Percentiles rank a stretch among this genome's conserved stretches.
phyloP scores from a whole-genome alignment of 192 early-diverging fungal genomes.

The Cladochytrium replicatum region DNA sequence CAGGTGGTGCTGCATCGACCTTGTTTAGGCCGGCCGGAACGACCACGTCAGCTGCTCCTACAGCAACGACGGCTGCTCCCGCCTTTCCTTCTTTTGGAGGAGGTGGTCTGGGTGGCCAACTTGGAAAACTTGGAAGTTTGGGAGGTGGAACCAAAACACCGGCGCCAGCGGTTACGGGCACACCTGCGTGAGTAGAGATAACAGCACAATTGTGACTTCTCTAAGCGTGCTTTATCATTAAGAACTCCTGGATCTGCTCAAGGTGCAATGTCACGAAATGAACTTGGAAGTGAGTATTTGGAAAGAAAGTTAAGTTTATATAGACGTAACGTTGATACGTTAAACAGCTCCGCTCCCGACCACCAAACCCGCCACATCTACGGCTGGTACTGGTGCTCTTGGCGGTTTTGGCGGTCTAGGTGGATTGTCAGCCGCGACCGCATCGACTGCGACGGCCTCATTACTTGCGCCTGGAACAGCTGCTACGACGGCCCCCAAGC shows the following conservation, averaged over 20 bases:
- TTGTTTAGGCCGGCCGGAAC: no score
- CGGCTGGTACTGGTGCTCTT: constrained; percentile 4
- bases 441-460: constrained; percentile 19
- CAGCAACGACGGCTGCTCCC: constrained; percentile 17
- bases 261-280: background rate
- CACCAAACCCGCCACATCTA: constrained; percentile 4
- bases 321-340: background rate
- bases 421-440: background rate
- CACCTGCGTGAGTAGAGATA: background rate
- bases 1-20: no score
- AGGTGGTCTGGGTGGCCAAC: background rate
- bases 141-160: background rate
- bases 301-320: background rate
- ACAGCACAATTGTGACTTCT: background rate
- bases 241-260: background rate
- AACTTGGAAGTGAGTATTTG: background rate
- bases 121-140: background rate
- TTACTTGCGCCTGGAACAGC: constrained; percentile 16
- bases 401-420: constrained; percentile 6
- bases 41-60: background rate
- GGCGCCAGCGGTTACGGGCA: background rate
- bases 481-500: constrained; percentile 17
- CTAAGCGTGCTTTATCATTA: background rate
- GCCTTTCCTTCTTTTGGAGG: constrained; percentile 4
- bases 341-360: constrained; percentile 3